These are phyloP conservation scores for Dictyophora rubrovolvata DNA, from an alignment of 768 basidiomycete genomes.

Conservation along the genomic window DNA sequence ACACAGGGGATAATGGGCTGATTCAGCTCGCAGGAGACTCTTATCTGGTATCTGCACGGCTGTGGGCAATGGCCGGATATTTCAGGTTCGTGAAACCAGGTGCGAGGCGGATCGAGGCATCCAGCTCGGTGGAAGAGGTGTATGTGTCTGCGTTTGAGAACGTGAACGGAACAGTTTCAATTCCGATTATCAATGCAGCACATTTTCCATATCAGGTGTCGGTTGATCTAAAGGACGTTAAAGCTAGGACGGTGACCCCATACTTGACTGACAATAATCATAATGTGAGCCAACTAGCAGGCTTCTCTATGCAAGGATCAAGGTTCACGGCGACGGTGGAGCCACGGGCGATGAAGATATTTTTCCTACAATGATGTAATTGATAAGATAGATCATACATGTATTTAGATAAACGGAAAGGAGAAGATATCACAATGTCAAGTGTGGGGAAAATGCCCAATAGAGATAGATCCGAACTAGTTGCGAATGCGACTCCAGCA, in stretches of 20 bases:
- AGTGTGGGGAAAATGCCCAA: too few species aligned
- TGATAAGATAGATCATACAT: too few species aligned
- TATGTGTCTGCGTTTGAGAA: constrained; percentile 8
- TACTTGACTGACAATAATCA: not conserved
- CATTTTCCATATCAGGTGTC: not conserved
- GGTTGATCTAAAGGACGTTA: not conserved
- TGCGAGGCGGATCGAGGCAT: constrained; percentile 4
- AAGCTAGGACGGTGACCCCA: not conserved
- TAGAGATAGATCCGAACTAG: too few species aligned
- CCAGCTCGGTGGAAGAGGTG: not conserved
- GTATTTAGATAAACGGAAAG: too few species aligned
- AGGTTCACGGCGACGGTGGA: not conserved
- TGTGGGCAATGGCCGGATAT: constrained; percentile 11
- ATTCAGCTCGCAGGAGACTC: constrained; percentile 1
- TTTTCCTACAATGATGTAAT: not conserved
- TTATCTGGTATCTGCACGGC: constrained; percentile 1
- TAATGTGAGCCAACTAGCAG: not conserved
- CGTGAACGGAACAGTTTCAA: constrained; percentile 1
- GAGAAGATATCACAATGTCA: too few species aligned
- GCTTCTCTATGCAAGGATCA: not conserved
- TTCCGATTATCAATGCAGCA: not conserved
- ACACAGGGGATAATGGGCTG: not conserved
- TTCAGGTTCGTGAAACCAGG: constrained; percentile 9
- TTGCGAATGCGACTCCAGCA: too few species aligned
- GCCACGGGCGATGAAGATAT: not conserved